Evolutionary conservation across 768 basidiomycete genomes (phyloP), one percentile per base, ranked within the genome.

Genomic region (Russula brevipes): DNA sequence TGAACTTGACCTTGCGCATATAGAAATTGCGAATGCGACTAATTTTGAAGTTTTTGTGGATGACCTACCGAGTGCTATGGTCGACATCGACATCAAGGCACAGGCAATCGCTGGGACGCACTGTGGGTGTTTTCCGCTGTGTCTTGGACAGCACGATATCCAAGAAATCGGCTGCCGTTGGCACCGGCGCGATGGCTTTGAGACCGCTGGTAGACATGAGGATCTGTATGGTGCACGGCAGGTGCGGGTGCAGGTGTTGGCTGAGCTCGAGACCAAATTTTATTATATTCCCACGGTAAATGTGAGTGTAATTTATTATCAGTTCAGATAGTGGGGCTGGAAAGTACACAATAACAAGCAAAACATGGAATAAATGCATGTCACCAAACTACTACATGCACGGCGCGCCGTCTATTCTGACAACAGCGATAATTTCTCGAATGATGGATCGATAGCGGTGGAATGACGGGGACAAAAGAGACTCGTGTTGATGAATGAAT

Each of bases 11-110:
- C 76, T 99, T 99, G 74, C 96, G 87, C 96, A 98, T 98, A 76
- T 99, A 97, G 72, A 94, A 94, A 71, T 94, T 93, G 66, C 96
- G 85, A 77, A 98, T 98, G 69, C 96, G 89, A 68, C 93, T 94
- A 76, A 99, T 99, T 80, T 99, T 98, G 81, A 97, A 98, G 81
- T 98, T 98, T 82, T 97, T 98, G 77, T 98, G 97, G 73, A 98
- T 98, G 69, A 95, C 94, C 91, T 93, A 67, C 44, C 14, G 30
- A 24, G 0, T 7, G 14, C 14, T 31, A 31, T 4, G 12, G 19
- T 60, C 16, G 19, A 52, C 16, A 41, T 33, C 16, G 19, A 52
- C 16, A 41, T 33, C 33, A 54, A 59, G 45, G 33, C 16, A 38
- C 8, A 0, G 44, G 6, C 38, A 19, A 50, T 35, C n/a, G 11